Evolutionary conservation across 768 basidiomycete species (phyloP), one percentile per base, ranked within the genome.

Genomic region (Tricholoma saponaceum): DNA sequence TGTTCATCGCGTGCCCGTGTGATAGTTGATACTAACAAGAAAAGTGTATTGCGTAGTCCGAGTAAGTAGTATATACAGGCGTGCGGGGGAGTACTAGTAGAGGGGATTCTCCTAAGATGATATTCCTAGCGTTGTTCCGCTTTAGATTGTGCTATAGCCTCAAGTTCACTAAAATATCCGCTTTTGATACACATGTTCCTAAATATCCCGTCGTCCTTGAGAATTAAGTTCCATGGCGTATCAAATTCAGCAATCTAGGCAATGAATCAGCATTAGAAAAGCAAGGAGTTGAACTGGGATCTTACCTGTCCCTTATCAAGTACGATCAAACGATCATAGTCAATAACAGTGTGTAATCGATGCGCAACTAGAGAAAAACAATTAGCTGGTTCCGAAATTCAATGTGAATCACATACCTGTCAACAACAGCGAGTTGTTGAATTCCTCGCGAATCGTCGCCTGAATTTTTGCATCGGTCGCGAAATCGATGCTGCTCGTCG

Each of bases 401-500:
- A 26, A 50, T 25, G 9, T 8, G 9, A 14, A n/a, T 7, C 4
- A 73, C 82, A 10, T 62, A 87, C 89, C 81, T 3, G 89, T 92
- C 51, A 94, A 68, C 44, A 94, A 70, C 39, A 93, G 72, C 7
- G 86, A 89, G 41, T 84, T 79, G 5, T 76, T 83, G 67, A 96
- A 96, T 64, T 95, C 91, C 62, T 89, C 86, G 5, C 92, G 77
- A 51, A 97, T 95, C 0, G 93, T 89, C 32, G 82, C 76, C 67
- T 96, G 93, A 57, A 96, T 95, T 72, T 93, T 93, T 5, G 88
- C 82, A 63, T 95, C 94, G 35, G 94, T 93, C 9, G 84, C 86
- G 63, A 93, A 88, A 66, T 92, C 90, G 57, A 93, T 91, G 63
- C 89, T 90, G 59, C 87, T 90, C 10, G 90, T 92, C 12, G 91